Evolutionary conservation across 495 filamentous ascomycete genomes (phyloP).

Genomic region (Lindgomyces ingoldianus): DNA sequence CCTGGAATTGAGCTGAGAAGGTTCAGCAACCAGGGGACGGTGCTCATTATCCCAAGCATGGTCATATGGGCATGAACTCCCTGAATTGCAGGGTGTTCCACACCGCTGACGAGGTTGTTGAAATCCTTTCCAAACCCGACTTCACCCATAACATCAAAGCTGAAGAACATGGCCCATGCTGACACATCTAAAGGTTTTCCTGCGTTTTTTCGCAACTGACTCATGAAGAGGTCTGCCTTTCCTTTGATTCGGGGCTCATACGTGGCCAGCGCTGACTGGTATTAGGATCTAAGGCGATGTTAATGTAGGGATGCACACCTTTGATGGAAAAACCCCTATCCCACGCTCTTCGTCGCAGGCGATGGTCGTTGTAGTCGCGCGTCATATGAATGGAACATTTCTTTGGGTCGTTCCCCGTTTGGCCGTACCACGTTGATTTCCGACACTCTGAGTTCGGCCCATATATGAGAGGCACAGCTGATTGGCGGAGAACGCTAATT

Average conservation of each 20-base stretch:
- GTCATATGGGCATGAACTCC: constrained; percentile 33
- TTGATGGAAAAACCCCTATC: constrained; percentile 16
- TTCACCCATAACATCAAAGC: constrained; percentile 47
- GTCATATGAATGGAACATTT: constrained; percentile 45
- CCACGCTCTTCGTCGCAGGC: constrained; percentile 16
- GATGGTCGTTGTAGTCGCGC: constrained; percentile 39
- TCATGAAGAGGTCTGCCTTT: constrained; percentile 11
- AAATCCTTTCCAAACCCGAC: constrained; percentile 47
- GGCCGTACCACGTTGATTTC: constrained; percentile 50
- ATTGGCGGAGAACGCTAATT: constrained; percentile 47
- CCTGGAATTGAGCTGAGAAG: constrained; percentile 20
- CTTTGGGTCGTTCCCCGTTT: constrained; percentile 37
- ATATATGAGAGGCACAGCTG: constrained; percentile 43
- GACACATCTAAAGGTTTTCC: constrained; percentile 41
- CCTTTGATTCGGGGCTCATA: constrained; percentile 19
- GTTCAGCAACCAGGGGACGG: constrained; percentile 24
- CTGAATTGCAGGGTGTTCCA: constrained; percentile 32
- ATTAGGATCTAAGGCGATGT: neutral
- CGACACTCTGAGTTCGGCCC: constrained; percentile 40
- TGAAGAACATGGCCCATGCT: constrained; percentile 45
- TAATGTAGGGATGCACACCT: neutral
- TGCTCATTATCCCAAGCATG: constrained; percentile 23
- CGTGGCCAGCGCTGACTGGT: neutral
- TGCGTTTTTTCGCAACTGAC: constrained; percentile 1
- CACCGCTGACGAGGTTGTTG: constrained; percentile 35